Evolutionary conservation across 371 early-diverging fungal genomes (phyloP), one percentile per base, ranked within the genome.

Genomic region (Circinella umbellata): DNA sequence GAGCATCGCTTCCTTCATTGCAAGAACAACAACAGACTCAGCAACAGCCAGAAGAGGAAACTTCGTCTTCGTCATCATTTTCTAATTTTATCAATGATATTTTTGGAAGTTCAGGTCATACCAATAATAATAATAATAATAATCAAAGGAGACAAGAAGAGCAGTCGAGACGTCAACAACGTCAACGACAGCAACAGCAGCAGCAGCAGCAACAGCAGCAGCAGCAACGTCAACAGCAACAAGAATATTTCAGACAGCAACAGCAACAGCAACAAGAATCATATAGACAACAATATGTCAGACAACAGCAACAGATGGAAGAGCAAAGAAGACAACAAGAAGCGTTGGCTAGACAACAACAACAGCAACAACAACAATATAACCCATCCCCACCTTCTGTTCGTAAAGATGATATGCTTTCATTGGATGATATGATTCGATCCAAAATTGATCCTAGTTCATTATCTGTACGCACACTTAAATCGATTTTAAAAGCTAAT

Each of bases 381-480:
- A 57, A n/a, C 5, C 68, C 54, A 39, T 46, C 74, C 18, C 39
- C 68, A 53, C 75, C 74, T 36, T 54, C 67, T 2, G 48, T 51
- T 20, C 66, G 53, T 42, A 61, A 61, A 47, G 61, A 64, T 61
- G 47, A 76, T 70, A n/a, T 71, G 49, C 35, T 78, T 70, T 69
- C 77, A 53, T 42, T 77, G 62, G 69, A 79, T 76, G 68, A 79
- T 76, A 54, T 80, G 34, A 54, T 79, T 34, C 67, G 72, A 42
- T 63, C 74, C 47, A 78, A 81, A 14, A 76, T 83, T 17, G 82
- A 88, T 64, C 78, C 84, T 0, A 47, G 76, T 4, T 74, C 81
- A 15, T 70, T 90, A n/a, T 80, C 86, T 13, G 80, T 84, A 4
- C 76, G 80, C 8, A 86, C 82, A 9, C 78, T 89, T 14, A 87